Percentiles rank a stretch among this genome's conserved stretches.
Evolutionary conservation across 345 rosid species (phyloP).

Genomic region (Carallia pectinifolia): DNA sequence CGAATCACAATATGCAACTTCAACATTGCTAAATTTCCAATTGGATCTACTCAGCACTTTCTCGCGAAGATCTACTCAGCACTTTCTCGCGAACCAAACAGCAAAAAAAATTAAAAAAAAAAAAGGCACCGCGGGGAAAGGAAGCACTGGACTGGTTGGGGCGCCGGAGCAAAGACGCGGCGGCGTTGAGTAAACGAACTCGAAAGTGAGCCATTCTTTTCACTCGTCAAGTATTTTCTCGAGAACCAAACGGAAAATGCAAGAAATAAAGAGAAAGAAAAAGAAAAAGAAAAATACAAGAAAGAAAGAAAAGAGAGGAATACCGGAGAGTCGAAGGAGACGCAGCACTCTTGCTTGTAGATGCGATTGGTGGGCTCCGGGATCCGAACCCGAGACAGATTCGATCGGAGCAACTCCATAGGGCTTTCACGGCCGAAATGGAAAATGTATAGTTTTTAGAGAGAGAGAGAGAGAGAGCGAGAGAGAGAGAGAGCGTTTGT

Average conservation of each 20-base stretch:
- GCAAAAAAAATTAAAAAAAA: no score
- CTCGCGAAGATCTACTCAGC: no score
- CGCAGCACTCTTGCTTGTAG: constrained; percentile 96
- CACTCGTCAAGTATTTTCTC: background rate
- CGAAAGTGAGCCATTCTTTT: no score
- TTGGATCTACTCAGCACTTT: no score
- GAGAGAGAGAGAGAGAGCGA: background rate
- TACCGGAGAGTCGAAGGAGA: constrained; percentile 95
- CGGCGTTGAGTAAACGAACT: no score
- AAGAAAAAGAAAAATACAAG: background rate
- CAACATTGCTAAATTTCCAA: no score
- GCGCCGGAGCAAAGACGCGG: no score
- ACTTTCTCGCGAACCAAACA: no score
- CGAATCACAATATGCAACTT: no score
- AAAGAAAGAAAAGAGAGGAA: background rate
- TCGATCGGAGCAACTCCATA: constrained; percentile 81
- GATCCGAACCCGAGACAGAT: constrained; percentile 94
- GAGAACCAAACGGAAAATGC: constrained; percentile 11
- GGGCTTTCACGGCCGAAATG: constrained; percentile 23
- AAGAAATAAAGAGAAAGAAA: background rate
- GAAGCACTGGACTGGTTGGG: no score
- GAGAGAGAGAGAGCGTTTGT: background rate
- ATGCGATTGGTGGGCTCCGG: constrained; percentile 97
- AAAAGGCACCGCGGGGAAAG: no score
- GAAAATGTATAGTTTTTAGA: background rate